Evolutionary conservation across 2,329 filamentous ascomycete genomes (phyloP).

Genomic region (Scortechinia acanthostroma): DNA sequence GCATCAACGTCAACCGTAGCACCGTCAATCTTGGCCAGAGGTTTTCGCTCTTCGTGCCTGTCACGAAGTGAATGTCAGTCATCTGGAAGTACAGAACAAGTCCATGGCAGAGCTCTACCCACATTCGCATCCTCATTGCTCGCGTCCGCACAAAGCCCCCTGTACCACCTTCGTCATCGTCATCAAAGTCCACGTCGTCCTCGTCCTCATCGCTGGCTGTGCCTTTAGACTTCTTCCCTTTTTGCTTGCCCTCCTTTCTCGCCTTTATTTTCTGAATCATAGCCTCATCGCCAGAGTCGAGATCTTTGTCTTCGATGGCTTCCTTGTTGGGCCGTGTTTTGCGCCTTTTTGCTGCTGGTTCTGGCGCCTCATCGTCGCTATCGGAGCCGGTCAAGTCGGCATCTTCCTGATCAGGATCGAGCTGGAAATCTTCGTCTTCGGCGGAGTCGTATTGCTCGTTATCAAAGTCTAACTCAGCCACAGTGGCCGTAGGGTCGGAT

Average conservation of each 20-base stretch:
- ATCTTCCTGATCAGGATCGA: slow-evolving; percentile 21
- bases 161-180: slow-evolving; percentile 32
- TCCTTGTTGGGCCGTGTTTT: slow-evolving; percentile 13
- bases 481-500: neutral
- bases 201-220: slow-evolving; percentile 6
- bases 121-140: slow-evolving; percentile 38
- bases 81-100: slow-evolving; percentile 5
- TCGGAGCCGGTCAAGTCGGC: slow-evolving; percentile 33
- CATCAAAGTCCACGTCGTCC: slow-evolving; percentile 3
- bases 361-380: slow-evolving; percentile 18
- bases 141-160: slow-evolving; percentile 43
- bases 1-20: slow-evolving; percentile 46
- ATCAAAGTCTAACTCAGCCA: slow-evolving; percentile 13
- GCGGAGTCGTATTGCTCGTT: slow-evolving; percentile 24
- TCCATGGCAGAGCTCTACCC: slow-evolving; percentile 6
- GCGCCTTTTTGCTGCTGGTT: slow-evolving; percentile 8
- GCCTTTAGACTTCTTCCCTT: slow-evolving; percentile 25
- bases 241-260: slow-evolving; percentile 15
- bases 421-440: slow-evolving; percentile 24
- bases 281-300: slow-evolving; percentile 47
- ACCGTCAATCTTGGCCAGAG: slow-evolving; percentile 33
- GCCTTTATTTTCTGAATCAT: slow-evolving; percentile 39
- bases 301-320: slow-evolving; percentile 23
- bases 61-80: slow-evolving; percentile 3
- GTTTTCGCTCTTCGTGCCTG: slow-evolving; percentile 35